A percentile compares a stretch with the other conserved stretches of the same genome.
These are phyloP conservation scores for Orbilia oligospora DNA, from an alignment of 2,329 filamentous ascomycete species.

Conservation along the genomic window DNA sequence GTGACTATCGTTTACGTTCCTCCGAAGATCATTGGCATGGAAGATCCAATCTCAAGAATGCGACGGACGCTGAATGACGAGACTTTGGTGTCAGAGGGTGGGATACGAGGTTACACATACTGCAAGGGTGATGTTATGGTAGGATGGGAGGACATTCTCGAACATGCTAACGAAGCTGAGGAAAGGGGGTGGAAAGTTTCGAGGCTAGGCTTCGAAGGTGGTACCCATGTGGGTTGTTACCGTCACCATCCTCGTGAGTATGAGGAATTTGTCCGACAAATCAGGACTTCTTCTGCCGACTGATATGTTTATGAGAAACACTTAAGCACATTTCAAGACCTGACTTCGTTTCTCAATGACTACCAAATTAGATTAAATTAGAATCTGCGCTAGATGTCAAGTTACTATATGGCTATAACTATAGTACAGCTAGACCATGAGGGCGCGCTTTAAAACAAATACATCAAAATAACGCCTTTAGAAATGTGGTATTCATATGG, in stretches of 20 bases:
- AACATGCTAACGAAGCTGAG: slow-evolving; percentile 48
- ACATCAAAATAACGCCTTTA: slow-evolving; percentile 7
- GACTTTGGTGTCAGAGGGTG: slow-evolving; percentile 45
- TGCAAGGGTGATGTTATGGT: slow-evolving; percentile 52
- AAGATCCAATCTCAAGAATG: slow-evolving; percentile 45
- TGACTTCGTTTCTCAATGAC: background rate
- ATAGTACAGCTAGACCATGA: slow-evolving; percentile 2
- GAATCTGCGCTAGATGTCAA: background rate
- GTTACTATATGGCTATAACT: background rate
- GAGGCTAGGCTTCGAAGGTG: slow-evolving; percentile 32
- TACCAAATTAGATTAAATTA: slow-evolving; percentile 9
- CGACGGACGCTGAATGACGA: slow-evolving; percentile 51
- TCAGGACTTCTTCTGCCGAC: slow-evolving; percentile 9
- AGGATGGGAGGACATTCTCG: slow-evolving; percentile 44
- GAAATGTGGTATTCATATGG: slow-evolving; percentile 18
- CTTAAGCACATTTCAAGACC: background rate
- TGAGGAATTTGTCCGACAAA: slow-evolving; percentile 31
- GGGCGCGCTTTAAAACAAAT: background rate
- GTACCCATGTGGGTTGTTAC: slow-evolving; percentile 49
- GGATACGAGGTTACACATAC: slow-evolving; percentile 44
- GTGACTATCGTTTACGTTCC: slow-evolving; percentile 19
- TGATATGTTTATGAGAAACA: background rate
- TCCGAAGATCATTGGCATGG: slow-evolving; percentile 36
- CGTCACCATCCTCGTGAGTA: slow-evolving; percentile 51
- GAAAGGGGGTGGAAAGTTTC: slow-evolving; percentile 53